Base-by-base conservation (phyloP, 768 basidiomycete genomes). In the Lactarius vividus region DNA sequence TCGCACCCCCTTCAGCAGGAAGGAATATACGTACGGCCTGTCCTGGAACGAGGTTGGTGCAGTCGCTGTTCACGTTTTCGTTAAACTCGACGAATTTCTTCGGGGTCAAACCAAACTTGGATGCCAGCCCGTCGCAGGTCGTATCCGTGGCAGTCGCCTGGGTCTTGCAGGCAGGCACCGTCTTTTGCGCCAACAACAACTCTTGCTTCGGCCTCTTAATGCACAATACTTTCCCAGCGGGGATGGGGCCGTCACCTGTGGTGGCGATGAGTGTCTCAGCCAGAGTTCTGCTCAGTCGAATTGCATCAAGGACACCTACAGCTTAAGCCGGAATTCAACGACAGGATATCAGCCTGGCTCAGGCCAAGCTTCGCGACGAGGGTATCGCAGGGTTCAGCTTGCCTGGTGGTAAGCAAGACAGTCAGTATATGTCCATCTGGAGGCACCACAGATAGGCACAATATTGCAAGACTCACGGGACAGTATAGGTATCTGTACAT, bases 111-210 rank as follows among this genome's bases (percentile, higher is more conserved):
- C 60, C 52, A 53, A 39, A 67, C 1, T 15, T 4, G 5, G 29
- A 15, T 3, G 57, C 42, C 7, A 69, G 52, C 20, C 1, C 37
- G 10, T 39, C 13, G 44, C 68, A 69, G 18, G 57, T 42, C 29
- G 15, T 29, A 3, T 0, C 29, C 26, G 65, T 62, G 28, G 68
- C 66, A 3, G 66, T 69, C 0, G 4, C 42, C 29, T 69, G 60
- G 20, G 57, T 53, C 35, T 65, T 69, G 49, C 68, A 69, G 3
- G 2, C 3, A 3, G 68, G 54, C 54, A 28, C 10, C 49, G 31
- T 2, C 31, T 31, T 31, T 31, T 31, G 31, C 6, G 31, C 6
- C 31, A 6, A 31, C 31, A 6, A 31, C 31, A 11, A 37, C 9
- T 37, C 35, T 0, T 9, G 1, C 35, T 3, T 13, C 7, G 35